phyloP scores from a whole-genome alignment of 148 eudicot genomes.

The Oxyria digyna region DNA sequence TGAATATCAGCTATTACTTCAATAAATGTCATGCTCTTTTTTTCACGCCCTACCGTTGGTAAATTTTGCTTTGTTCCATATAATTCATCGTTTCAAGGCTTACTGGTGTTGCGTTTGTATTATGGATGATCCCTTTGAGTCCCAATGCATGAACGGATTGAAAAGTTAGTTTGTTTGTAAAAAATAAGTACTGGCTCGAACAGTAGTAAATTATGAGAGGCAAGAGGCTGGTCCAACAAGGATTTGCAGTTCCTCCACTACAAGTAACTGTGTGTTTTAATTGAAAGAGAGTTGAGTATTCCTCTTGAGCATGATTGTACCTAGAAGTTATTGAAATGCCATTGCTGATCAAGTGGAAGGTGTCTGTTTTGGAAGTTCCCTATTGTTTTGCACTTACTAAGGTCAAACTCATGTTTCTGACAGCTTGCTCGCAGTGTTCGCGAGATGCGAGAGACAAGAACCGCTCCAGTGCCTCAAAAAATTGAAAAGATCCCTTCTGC shows the following conservation, averaged over 20 bases:
- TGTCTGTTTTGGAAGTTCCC: background rate
- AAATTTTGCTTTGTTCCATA: background rate
- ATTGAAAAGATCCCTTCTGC: constrained; percentile 52
- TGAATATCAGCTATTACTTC: background rate
- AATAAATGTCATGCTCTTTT: too few species aligned
- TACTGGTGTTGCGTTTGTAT: background rate
- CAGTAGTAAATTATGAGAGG: background rate
- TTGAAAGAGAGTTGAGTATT: background rate
- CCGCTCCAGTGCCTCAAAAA: constrained; percentile 48
- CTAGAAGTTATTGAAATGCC: background rate
- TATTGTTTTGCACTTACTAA: background rate
- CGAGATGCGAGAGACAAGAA: constrained; percentile 89
- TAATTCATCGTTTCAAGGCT: background rate
- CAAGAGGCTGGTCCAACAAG: background rate
- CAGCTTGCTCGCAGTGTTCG: constrained; percentile 97
- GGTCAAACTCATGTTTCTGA: constrained; percentile 9
- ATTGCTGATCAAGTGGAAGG: background rate
- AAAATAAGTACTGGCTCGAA: too few species aligned
- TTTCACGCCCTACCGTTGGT: too few species aligned
- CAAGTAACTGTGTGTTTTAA: too few species aligned
- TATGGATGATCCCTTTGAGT: background rate
- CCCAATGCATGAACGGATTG: background rate
- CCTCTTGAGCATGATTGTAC: background rate
- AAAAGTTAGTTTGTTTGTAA: too few species aligned
- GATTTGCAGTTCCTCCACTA: too few species aligned